Evolutionary conservation across 768 basidiomycete species (phyloP).

Genomic region (Boletus reticuloceps): DNA sequence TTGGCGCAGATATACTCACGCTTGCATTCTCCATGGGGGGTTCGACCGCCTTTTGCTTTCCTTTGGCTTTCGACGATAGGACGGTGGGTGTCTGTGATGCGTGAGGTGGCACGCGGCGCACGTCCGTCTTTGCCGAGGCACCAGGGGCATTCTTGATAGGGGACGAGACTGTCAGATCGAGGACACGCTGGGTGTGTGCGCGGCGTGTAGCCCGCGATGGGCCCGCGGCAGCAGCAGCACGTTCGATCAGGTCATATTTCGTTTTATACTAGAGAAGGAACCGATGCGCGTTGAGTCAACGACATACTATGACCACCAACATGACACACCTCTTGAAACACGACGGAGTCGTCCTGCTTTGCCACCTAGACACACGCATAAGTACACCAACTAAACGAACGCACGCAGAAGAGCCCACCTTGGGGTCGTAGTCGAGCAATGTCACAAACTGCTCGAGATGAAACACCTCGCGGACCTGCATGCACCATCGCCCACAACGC

Average conservation of each 20-base stretch:
- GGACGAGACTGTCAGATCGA: slow-evolving; percentile 36
- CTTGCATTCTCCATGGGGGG: slow-evolving; percentile 6
- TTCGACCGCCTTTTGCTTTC: slow-evolving; percentile 31
- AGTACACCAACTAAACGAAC: neutral
- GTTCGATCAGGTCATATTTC: slow-evolving; percentile 58
- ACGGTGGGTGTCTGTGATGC: neutral
- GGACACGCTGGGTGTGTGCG: slow-evolving; percentile 53
- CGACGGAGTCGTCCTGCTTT: slow-evolving; percentile 66
- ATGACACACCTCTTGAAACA: slow-evolving; percentile 67
- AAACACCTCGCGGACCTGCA: slow-evolving; percentile 80
- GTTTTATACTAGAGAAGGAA: slow-evolving; percentile 51
- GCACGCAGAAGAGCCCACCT: slow-evolving; percentile 34
- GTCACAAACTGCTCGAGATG: slow-evolving; percentile 82
- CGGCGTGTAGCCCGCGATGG: slow-evolving; percentile 61
- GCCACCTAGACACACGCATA: slow-evolving; percentile 48
- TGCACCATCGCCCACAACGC: neutral
- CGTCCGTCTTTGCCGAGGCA: slow-evolving; percentile 10
- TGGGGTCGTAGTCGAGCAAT: slow-evolving; percentile 75
- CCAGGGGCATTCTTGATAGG: slow-evolving; percentile 11
- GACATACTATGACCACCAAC: neutral
- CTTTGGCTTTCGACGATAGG: slow-evolving; percentile 30
- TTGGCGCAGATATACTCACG: slow-evolving; percentile 12
- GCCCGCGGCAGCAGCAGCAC: slow-evolving; percentile 39
- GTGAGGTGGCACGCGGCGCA: slow-evolving; percentile 5
- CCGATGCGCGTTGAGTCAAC: neutral